Conservation (phyloP, 176 grass and related monocot genomes). For the Oryza glumipatula region DNA sequence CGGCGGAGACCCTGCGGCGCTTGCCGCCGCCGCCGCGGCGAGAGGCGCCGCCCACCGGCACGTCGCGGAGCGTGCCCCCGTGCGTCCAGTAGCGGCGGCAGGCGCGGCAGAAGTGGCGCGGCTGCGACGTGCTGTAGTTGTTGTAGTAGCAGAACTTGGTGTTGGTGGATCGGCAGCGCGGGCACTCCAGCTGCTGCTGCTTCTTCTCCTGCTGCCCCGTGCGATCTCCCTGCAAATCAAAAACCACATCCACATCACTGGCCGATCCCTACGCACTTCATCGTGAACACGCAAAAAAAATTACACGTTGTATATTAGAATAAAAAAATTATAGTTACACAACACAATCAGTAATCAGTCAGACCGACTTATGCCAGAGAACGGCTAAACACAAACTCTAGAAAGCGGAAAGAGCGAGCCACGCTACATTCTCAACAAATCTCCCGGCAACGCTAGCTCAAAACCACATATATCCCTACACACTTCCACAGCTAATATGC, state of each 20-base stretch:
- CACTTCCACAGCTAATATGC: too few relatives aligned
- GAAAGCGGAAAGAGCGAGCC: too few relatives aligned
- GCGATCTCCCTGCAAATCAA: conserved; percentile 6
- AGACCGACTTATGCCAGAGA: too few relatives aligned
- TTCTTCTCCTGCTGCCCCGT: not conserved
- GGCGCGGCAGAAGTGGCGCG: conserved; percentile 81
- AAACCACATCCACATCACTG: not conserved
- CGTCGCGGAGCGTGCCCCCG: conserved; percentile 80
- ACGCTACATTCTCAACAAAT: too few relatives aligned
- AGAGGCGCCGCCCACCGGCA: conserved; percentile 70
- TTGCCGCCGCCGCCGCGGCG: conserved; percentile 57
- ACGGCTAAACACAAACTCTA: too few relatives aligned
- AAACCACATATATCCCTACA: too few relatives aligned
- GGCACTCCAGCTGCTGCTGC: conserved; percentile 63
- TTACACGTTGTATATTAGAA: too few relatives aligned
- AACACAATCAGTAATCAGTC: too few relatives aligned
- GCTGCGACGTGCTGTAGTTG: conserved; percentile 93
- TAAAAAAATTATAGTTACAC: too few relatives aligned
- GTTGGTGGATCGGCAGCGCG: conserved; percentile 75
- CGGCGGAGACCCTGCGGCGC: conserved; percentile 48
- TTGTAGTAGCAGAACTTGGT: conserved; percentile 99
- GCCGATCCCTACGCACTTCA: not conserved
- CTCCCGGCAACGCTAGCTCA: too few relatives aligned
- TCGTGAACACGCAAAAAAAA: too few relatives aligned
- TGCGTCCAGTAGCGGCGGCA: conserved; percentile 95